These are phyloP conservation scores for Trichoderma sp. DNA, from an alignment of 2,329 filamentous ascomycete genomes.

Conservation along the genomic window DNA sequence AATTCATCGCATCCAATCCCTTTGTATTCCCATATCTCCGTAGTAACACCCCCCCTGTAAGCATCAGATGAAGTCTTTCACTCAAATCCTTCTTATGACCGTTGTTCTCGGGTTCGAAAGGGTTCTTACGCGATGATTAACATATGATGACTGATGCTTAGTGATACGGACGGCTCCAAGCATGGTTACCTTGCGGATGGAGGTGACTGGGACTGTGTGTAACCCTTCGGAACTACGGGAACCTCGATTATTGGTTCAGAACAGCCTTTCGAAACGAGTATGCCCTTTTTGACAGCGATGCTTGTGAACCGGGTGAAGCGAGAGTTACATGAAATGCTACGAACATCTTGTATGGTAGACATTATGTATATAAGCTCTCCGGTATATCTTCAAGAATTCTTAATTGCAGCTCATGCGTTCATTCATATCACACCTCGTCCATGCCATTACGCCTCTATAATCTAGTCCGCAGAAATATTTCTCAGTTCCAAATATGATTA, in stretches of 20 bases:
- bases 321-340: background rate
- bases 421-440: too few species aligned
- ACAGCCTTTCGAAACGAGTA: background rate
- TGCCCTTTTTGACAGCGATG: background rate
- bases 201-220: background rate
- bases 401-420: background rate
- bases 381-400: too few species aligned
- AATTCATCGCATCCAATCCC: background rate
- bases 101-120: background rate
- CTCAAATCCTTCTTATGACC: background rate
- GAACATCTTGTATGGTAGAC: background rate
- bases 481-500: background rate
- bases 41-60: too few species aligned
- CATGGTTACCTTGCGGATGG: background rate
- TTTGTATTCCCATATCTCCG: background rate
- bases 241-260: background rate
- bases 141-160: background rate
- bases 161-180: too few species aligned
- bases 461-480: background rate
- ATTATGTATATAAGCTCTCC: background rate
- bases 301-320: background rate
- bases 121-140: slow-evolving; percentile 6
- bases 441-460: background rate
- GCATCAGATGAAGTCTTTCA: too few species aligned
- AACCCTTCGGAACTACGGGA: background rate